phyloP scores from a whole-genome alignment of 2,329 filamentous ascomycete species.

The Celoporthe dispersa region DNA sequence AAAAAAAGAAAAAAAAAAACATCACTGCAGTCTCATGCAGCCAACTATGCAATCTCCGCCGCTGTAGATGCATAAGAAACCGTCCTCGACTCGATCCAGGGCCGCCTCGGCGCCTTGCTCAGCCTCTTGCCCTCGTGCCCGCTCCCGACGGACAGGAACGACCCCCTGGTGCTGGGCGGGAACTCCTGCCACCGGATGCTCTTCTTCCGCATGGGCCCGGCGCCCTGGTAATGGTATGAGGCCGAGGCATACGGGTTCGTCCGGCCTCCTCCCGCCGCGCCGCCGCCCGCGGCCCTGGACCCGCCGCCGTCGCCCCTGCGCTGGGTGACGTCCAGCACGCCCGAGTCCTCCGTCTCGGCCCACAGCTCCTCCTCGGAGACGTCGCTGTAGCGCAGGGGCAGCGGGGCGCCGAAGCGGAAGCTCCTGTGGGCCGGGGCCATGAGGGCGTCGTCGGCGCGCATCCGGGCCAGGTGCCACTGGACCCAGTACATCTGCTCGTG shows the following conservation, averaged over 20 bases:
- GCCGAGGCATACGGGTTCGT: not conserved
- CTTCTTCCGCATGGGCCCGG: constrained; percentile 23
- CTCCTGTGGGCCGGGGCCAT: constrained; percentile 27
- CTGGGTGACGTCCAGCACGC: constrained; percentile 32
- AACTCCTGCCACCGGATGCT: constrained; percentile 30
- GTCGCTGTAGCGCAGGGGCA: constrained; percentile 32
- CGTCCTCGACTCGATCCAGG: constrained; percentile 28
- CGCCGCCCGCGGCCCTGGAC: not conserved
- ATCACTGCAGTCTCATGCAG: too few relatives aligned
- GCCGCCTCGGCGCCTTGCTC: constrained; percentile 26
- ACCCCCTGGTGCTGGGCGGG: constrained; percentile 26
- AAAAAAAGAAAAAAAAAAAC: not conserved
- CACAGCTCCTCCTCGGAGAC: constrained; percentile 32
- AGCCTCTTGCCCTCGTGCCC: constrained; percentile 27
- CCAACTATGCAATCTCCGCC: not conserved
- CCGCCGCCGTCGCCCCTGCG: constrained; percentile 12
- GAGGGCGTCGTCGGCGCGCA: constrained; percentile 33
- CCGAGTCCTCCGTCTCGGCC: constrained; percentile 30
- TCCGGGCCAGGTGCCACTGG: constrained; percentile 41
- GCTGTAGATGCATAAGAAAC: constrained; percentile 24
- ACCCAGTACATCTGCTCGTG: constrained; percentile 66
- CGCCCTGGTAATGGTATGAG: not conserved
- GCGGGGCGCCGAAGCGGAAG: constrained; percentile 32
- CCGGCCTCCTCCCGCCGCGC: constrained; percentile 10
- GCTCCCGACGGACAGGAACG: constrained; percentile 21